Percentiles rank a stretch among this genome's conserved stretches.
Conservation (phyloP, 1,284 basidiomycete species). For the Ceratobasidium sp. region DNA sequence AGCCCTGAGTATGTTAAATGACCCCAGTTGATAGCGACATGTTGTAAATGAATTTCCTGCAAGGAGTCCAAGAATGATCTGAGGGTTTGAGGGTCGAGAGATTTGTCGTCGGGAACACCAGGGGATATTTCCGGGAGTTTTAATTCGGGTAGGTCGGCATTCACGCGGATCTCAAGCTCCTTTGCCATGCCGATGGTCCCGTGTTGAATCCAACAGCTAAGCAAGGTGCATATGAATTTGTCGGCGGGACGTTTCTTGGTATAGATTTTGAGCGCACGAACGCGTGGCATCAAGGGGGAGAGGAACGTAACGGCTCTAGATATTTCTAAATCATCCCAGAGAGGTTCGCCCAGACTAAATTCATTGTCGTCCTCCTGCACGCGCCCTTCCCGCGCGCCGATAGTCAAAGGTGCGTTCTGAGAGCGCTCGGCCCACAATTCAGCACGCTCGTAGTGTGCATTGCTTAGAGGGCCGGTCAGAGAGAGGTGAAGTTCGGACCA, state of each 20-base stretch:
- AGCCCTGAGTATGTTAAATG: background rate
- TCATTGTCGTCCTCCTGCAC: no score
- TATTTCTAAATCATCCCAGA: background rate
- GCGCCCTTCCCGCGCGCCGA: background rate
- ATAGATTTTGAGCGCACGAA: background rate
- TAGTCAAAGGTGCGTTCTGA: background rate
- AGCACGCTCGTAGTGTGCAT: background rate
- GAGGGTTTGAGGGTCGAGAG: background rate
- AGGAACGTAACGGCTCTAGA: background rate
- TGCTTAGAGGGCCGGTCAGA: background rate
- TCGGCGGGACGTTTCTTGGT: background rate
- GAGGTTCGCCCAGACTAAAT: background rate
- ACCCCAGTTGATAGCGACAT: background rate
- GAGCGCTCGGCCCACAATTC: background rate
- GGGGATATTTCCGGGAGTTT: background rate
- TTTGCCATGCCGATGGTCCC: background rate
- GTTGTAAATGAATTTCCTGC: background rate
- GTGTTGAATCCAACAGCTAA: background rate
- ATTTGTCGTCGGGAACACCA: no score
- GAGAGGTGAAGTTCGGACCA: background rate
- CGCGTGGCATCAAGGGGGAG: constrained; percentile 5
- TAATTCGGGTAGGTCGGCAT: background rate
- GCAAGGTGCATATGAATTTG: background rate
- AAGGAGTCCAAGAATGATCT: background rate
- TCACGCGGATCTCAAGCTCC: background rate